These are phyloP conservation scores for Aspergillus egyptiacus DNA, from an alignment of 495 filamentous ascomycete species.

Conservation along the genomic window DNA sequence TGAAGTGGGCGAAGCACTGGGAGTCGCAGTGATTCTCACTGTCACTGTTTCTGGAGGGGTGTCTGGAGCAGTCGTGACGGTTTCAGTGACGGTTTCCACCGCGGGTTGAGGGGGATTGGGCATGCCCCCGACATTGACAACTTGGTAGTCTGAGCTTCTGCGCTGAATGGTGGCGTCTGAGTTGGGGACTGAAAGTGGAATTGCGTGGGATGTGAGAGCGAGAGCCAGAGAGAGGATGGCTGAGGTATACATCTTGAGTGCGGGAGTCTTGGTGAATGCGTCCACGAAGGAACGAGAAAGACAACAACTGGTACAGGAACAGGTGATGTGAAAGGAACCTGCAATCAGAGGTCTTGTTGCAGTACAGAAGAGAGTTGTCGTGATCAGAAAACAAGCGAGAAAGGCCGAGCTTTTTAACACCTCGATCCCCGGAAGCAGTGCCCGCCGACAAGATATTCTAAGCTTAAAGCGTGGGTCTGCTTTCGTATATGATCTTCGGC, in stretches of 20 bases:
- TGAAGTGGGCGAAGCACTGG: constrained; percentile 22
- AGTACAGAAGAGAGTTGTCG: neutral
- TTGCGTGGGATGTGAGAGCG: constrained; percentile 28
- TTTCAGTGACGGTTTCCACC: constrained; percentile 32
- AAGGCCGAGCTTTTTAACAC: constrained; percentile 13
- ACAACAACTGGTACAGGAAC: neutral
- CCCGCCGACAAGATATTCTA: neutral
- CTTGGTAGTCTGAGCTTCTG: constrained; percentile 34
- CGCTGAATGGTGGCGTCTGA: constrained; percentile 24
- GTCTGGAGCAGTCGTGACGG: constrained; percentile 28
- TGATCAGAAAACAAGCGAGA: neutral
- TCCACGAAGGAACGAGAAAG: neutral
- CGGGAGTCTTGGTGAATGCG: neutral
- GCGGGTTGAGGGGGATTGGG: constrained; percentile 21
- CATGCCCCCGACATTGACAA: constrained; percentile 45
- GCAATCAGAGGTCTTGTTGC: neutral
- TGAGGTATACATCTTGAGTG: constrained; percentile 29
- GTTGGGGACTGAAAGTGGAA: constrained; percentile 28
- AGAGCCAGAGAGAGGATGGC: constrained; percentile 25
- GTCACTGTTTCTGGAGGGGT: constrained; percentile 30
- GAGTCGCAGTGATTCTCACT: constrained; percentile 23
- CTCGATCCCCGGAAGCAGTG: neutral
- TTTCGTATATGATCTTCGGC: constrained; percentile 12
- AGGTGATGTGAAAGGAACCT: neutral
- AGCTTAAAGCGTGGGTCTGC: neutral